Evolutionary conservation across 78 protist genomes (phyloP).

Genomic region (Emiliania huxleyi): DNA sequence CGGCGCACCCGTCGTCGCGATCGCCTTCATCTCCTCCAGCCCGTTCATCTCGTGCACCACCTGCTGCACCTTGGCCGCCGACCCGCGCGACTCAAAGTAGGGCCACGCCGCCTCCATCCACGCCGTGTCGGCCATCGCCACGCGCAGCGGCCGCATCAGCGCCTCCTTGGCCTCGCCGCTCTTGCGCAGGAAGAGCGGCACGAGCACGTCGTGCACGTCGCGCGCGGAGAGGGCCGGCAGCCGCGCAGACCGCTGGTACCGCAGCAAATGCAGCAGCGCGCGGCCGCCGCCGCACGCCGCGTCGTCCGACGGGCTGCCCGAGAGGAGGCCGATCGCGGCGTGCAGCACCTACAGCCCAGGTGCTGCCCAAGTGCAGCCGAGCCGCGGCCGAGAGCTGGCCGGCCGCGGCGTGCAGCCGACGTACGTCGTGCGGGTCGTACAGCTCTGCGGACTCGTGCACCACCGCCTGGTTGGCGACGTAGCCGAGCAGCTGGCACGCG

Average conservation of each 20-base stretch:
- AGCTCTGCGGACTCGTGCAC: neutral
- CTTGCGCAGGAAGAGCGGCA: neutral
- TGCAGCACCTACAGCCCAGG: too few relatives aligned
- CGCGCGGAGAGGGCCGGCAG: neutral
- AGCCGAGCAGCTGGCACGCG: neutral
- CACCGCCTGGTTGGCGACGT: neutral
- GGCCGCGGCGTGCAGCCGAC: neutral
- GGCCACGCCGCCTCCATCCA: neutral
- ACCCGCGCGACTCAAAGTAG: neutral
- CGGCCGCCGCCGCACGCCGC: neutral
- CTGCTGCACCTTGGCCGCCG: neutral
- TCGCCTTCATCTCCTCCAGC: neutral
- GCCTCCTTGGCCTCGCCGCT: neutral
- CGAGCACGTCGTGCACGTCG: conserved; percentile 3
- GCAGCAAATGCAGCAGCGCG: neutral
- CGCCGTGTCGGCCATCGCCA: neutral
- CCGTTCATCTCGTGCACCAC: neutral
- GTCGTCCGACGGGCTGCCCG: neutral
- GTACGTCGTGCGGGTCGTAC: neutral
- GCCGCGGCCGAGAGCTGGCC: neutral
- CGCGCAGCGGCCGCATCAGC: neutral
- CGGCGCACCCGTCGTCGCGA: neutral
- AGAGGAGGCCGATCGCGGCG: neutral
- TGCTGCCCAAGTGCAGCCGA: too few relatives aligned
- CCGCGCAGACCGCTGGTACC: neutral